A percentile compares a stretch with the other conserved stretches of the same genome.
Conservation (phyloP, 2,329 filamentous ascomycete genomes). For the Rhexocercosporidium sp. region DNA sequence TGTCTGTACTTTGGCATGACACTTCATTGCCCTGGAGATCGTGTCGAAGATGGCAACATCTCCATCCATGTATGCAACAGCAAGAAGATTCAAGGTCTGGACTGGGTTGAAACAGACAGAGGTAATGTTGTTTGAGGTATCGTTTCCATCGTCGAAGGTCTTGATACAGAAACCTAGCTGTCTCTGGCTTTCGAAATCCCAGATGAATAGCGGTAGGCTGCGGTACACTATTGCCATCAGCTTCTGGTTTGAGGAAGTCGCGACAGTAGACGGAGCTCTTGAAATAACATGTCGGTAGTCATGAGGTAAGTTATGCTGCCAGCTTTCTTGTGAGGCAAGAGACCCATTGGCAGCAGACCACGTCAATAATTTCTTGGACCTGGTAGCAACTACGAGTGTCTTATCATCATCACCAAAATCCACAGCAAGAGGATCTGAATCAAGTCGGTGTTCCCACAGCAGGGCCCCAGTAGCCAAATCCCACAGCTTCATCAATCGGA, state of each 20-base stretch:
- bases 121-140: constrained; percentile 39
- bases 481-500: constrained; percentile 42
- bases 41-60: constrained; percentile 26
- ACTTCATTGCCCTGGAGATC: constrained; percentile 12
- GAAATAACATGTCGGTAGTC: constrained; percentile 18
- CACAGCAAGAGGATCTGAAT: constrained; percentile 35
- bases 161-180: constrained; percentile 45
- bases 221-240: constrained; percentile 45
- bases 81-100: constrained; percentile 21
- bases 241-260: constrained; percentile 40
- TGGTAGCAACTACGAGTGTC: constrained; percentile 38
- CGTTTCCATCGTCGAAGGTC: constrained; percentile 41
- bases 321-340: constrained; percentile 20
- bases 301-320: constrained; percentile 35
- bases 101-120: constrained; percentile 41
- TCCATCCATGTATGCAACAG: constrained; percentile 29
- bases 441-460: constrained; percentile 36
- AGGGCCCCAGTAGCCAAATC: constrained; percentile 34
- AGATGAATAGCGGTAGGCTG: constrained; percentile 43
- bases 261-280: constrained; percentile 33
- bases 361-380: constrained; percentile 37
- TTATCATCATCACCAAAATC: constrained; percentile 39
- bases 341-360: constrained; percentile 40
- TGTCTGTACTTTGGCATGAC: constrained; percentile 11
- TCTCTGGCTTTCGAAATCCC: constrained; percentile 43